A percentile compares a stretch with the other conserved stretches of the same genome.
Conservation (phyloP, 345 rosid species). For the Laguncularia racemosa region DNA sequence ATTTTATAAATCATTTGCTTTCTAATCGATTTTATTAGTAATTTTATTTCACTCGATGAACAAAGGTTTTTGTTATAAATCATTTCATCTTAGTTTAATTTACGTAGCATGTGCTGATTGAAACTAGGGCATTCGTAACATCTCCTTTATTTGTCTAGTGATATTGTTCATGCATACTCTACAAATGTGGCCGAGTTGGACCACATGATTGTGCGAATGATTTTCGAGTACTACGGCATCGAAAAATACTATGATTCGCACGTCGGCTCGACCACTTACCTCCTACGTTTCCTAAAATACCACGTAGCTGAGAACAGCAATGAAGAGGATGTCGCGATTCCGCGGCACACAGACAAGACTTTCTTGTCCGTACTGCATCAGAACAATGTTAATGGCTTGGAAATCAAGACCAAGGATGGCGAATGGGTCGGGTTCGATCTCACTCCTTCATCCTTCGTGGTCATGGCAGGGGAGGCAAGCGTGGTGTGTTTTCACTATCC, state of each 20-base stretch:
- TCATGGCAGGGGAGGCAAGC: slow-evolving; percentile 22
- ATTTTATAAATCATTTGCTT: too few species aligned
- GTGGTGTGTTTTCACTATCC: slow-evolving; percentile 7
- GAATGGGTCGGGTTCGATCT: slow-evolving; percentile 18
- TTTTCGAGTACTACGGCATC: slow-evolving; percentile 21
- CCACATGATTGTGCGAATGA: slow-evolving; percentile 14
- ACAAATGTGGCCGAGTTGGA: slow-evolving; percentile 13
- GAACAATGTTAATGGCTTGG: slow-evolving; percentile 23
- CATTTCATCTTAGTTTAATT: too few species aligned
- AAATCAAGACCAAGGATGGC: slow-evolving; percentile 20
- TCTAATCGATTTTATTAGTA: too few species aligned
- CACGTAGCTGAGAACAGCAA: slow-evolving; percentile 3
- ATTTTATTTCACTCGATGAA: background rate
- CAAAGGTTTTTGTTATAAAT: too few species aligned
- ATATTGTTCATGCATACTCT: slow-evolving; percentile 14
- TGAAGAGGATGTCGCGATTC: slow-evolving; percentile 6
- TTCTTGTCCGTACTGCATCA: slow-evolving; percentile 22
- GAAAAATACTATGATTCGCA: slow-evolving; percentile 19
- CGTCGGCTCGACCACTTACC: slow-evolving; percentile 10
- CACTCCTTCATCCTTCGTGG: slow-evolving; percentile 15
- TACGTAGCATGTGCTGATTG: too few species aligned
- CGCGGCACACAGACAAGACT: slow-evolving; percentile 24
- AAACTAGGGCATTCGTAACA: too few species aligned
- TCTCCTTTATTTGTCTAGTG: slow-evolving; percentile 10
- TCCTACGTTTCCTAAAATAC: slow-evolving; percentile 23